phyloP scores from a whole-genome alignment of 2,329 filamentous ascomycete species.

The Nothopassalora personata region DNA sequence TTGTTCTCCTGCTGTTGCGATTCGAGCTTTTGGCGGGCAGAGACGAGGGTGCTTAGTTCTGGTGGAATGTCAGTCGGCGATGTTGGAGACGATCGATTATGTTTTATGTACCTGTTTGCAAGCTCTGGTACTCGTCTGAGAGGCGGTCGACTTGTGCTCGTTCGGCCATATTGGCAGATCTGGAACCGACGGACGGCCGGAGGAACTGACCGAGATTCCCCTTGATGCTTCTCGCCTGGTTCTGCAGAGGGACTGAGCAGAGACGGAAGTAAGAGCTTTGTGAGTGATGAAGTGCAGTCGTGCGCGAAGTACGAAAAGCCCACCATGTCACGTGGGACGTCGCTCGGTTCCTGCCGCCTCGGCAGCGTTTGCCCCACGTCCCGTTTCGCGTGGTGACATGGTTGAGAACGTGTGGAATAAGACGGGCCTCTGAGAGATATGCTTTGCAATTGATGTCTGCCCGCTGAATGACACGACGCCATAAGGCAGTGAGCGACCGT shows the following conservation, averaged over 20 bases:
- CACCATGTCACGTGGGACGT: not conserved
- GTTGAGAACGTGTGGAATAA: not conserved
- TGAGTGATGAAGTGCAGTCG: not conserved
- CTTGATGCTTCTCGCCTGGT: not conserved
- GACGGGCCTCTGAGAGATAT: not conserved
- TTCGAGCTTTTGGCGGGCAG: conserved; percentile 83
- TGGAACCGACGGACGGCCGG: not conserved
- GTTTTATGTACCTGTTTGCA: conserved; percentile 67
- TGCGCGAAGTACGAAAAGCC: not conserved
- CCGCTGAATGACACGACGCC: not conserved
- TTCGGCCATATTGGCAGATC: conserved; percentile 30
- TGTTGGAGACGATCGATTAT: not conserved
- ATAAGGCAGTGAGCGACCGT: too few species aligned
- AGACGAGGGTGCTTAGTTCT: conserved; percentile 76
- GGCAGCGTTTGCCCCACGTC: not conserved
- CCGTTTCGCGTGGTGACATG: not conserved
- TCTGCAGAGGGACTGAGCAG: not conserved
- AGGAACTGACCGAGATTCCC: not conserved
- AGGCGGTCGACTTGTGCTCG: conserved; percentile 76
- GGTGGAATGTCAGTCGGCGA: not conserved
- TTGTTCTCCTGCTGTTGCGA: conserved; percentile 91
- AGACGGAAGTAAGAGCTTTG: not conserved
- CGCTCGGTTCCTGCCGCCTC: not conserved
- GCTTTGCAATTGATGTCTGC: not conserved
- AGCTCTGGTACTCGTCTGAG: conserved; percentile 79